Base-by-base conservation (phyloP, 192 early-diverging fungal species). In the Oehlia diaphana region DNA sequence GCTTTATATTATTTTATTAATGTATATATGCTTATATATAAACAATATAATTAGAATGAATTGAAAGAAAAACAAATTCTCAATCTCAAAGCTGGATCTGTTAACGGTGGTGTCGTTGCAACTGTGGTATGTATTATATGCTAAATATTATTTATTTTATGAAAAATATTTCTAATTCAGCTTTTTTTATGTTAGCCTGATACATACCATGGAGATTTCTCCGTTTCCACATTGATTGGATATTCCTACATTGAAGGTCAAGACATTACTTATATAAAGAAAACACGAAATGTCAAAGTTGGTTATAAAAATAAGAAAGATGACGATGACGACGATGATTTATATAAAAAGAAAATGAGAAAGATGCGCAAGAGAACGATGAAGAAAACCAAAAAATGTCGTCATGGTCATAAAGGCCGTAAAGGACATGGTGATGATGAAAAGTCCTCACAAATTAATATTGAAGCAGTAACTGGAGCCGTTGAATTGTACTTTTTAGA, bases 21-120 rank as follows among this genome's bases (percentile, higher is more conserved):
- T 66, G 44, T 19, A 49, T 37, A 4, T 37, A 8, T 0, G 6
- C 6, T 8, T 42, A 42, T 42, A 42, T 42, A 42, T 42, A 42
- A 42, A 42, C 8, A 42, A 42, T 42, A 0, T 14, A 31, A 33
- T 33, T 50, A 79, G 77, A 9, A 42, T 37, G 67, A 79, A 28
- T 53, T 79, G 21, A 79, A 8, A 0, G 50, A 79, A 62, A 61
- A 31, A 42, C 77, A 79, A 79, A 14, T 5, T n/a, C 3, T 79
- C 39, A 37, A 70, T 39, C 4, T 79, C 16, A 67, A 58, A 28
- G 77, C 67, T 37, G 28, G 42, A 6, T 53, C 77, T 7, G 65
- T 79, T 21, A 79, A 79, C 9, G 77, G 77, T 12, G 77, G 77
- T 62, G 58, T 79, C 13, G 10, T 79, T 53, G 53, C 37, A 14